phyloP scores from a whole-genome alignment of 2,329 filamentous ascomycete species.

The Trichoderma arundinaceum region DNA sequence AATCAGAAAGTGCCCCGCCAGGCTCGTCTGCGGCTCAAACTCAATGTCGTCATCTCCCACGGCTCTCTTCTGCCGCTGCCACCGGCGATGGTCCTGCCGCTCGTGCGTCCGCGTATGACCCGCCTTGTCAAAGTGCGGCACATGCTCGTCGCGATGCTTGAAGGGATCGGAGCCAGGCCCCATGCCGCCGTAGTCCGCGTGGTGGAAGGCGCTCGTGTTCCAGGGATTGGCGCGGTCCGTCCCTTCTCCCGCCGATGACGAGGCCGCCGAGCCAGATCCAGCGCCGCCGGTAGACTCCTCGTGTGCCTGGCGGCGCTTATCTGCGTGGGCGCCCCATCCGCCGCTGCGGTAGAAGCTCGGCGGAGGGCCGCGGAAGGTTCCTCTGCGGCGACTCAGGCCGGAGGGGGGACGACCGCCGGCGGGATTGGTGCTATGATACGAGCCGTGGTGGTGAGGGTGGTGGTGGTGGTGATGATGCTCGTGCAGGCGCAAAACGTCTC shows the following conservation, averaged over 20 bases:
- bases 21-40: slow-evolving; percentile 50
- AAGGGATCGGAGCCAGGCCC: slow-evolving; percentile 62
- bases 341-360: slow-evolving; percentile 86
- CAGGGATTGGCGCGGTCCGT: slow-evolving; percentile 35
- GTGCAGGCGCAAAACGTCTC: slow-evolving; percentile 60
- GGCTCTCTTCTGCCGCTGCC: slow-evolving; percentile 46
- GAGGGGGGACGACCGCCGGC: slow-evolving; percentile 79
- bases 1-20: slow-evolving; percentile 56
- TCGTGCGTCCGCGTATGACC: slow-evolving; percentile 77
- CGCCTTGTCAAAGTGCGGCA: slow-evolving; percentile 74
- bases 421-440: slow-evolving; percentile 63
- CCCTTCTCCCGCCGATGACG: background rate
- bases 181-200: slow-evolving; percentile 54
- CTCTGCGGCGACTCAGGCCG: slow-evolving; percentile 77
- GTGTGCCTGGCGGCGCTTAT: slow-evolving; percentile 63
- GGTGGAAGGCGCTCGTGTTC: slow-evolving; percentile 34
- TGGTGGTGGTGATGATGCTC: slow-evolving; percentile 41
- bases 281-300: slow-evolving; percentile 49
- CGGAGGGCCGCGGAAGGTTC: slow-evolving; percentile 82
- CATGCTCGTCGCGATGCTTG: slow-evolving; percentile 53
- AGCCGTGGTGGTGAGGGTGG: slow-evolving; percentile 46
- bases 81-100: slow-evolving; percentile 59
- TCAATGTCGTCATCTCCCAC: slow-evolving; percentile 47
- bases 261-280: background rate
- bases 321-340: slow-evolving; percentile 72